Evolutionary conservation across 345 rosid species (phyloP).

Genomic region (Zanthoxylum bungeanum): DNA sequence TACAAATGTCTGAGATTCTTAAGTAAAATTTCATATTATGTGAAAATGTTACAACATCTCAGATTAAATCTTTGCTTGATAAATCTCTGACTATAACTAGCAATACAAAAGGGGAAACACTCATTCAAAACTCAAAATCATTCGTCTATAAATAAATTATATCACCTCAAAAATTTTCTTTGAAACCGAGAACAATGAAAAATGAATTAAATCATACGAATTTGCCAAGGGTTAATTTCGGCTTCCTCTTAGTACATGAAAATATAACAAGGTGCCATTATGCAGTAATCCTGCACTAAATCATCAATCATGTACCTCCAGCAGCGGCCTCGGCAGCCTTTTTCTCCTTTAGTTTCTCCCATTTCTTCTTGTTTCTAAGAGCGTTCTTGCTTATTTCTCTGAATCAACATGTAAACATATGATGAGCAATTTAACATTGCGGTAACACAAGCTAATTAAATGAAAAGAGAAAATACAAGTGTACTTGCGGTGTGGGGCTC

Average conservation of each 20-base stretch:
- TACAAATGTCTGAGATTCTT: background rate
- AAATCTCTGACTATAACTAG: background rate
- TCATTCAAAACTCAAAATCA: background rate
- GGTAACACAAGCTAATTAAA: background rate
- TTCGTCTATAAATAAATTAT: no score
- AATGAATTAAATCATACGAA: background rate
- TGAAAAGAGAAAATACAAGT: background rate
- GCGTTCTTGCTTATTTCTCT: constrained; percentile 93
- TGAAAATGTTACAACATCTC: background rate
- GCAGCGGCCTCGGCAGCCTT: constrained; percentile 48
- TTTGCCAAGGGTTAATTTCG: background rate
- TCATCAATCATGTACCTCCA: constrained; percentile 15
- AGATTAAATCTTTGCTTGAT: background rate
- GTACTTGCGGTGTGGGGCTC: constrained; percentile 61
- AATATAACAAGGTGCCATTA: background rate
- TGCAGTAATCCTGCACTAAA: background rate
- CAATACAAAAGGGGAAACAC: background rate
- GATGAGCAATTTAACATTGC: background rate
- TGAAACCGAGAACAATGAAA: background rate
- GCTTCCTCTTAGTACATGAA: background rate
- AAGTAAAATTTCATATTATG: background rate
- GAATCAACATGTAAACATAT: background rate
- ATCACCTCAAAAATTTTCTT: background rate
- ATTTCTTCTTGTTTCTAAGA: constrained; percentile 81
- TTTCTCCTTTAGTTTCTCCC: constrained; percentile 81